phyloP scores from a whole-genome alignment of 306 rosid species.

The Vicia faba region DNA sequence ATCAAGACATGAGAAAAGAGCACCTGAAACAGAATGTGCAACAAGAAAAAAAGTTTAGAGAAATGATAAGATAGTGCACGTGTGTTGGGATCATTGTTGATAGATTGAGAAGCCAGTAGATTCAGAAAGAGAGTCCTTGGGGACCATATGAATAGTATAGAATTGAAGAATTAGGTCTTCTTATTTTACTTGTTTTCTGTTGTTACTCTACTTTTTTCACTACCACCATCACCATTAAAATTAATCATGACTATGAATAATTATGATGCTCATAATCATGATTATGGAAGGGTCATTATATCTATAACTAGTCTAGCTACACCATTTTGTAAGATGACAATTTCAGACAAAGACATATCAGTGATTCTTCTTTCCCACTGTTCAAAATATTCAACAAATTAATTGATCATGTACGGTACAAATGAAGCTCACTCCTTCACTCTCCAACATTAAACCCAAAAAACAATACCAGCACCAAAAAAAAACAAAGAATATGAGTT shows the following conservation, averaged over 20 bases:
- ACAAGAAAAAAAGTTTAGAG: conserved; percentile 17
- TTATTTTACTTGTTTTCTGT: conserved; percentile 21
- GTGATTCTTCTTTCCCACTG: conserved; percentile 10
- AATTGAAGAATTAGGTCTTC: conserved; percentile 13
- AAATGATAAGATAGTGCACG: conserved; percentile 52
- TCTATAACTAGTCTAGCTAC: conserved; percentile 3
- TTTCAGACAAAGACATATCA: conserved; percentile 18
- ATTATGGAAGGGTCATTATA: conserved; percentile 26
- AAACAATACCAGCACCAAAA: background rate
- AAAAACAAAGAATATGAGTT: conserved; percentile 22
- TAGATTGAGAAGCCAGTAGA: conserved; percentile 43
- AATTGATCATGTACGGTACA: background rate
- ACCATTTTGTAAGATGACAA: conserved; percentile 9
- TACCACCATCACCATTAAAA: background rate
- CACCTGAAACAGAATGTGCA: conserved; percentile 54
- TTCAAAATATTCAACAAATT: conserved; percentile 24
- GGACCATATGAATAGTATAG: conserved; percentile 53
- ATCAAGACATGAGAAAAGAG: conserved; percentile 26
- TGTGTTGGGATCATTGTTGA: conserved; percentile 43
- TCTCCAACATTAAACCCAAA: conserved; percentile 27
- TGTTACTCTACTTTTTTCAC: conserved; percentile 23
- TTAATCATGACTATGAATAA: conserved; percentile 7
- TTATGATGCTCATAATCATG: conserved; percentile 25
- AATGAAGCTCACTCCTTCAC: conserved; percentile 10
- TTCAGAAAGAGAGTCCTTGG: conserved; percentile 31